These are phyloP conservation scores for Xylariaceae sp. DNA, from an alignment of 2,329 filamentous ascomycete species.

Conservation along the genomic window DNA sequence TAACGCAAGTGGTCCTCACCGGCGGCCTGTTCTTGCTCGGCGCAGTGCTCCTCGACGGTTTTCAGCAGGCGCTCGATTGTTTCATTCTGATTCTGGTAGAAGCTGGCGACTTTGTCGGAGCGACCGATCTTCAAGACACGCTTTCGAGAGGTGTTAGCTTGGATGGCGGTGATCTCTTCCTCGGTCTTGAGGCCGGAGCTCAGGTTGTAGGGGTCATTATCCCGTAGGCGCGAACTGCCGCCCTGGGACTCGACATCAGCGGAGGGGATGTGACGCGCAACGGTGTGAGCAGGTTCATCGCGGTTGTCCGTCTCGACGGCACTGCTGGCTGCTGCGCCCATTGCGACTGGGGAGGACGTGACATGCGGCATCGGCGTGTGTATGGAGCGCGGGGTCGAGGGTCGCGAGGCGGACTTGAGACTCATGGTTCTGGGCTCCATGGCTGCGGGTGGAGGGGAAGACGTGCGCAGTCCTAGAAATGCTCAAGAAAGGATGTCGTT, in stretches of 20 bases:
- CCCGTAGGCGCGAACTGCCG: conserved; percentile 40
- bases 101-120: conserved; percentile 65
- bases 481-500: no score
- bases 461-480: no score
- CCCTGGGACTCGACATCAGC: conserved; percentile 46
- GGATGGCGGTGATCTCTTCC: conserved; percentile 72
- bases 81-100: conserved; percentile 90
- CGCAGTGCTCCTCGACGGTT: conserved; percentile 85
- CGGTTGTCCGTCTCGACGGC: conserved; percentile 41
- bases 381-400: no score
- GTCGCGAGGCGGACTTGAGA: no score
- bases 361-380: no score
- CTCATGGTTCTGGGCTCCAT: no score
- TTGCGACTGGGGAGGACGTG: no score
- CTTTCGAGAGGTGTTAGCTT: conserved; percentile 77
- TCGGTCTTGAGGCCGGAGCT: conserved; percentile 74
- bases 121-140: conserved; percentile 45
- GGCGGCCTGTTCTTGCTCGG: conserved; percentile 75
- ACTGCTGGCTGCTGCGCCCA: conserved; percentile 42
- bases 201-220: conserved; percentile 80
- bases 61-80: conserved; percentile 91
- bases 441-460: no score
- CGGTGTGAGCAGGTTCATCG: conserved; percentile 34
- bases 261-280: conserved; percentile 41
- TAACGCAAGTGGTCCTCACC: conserved; percentile 77